A percentile compares a stretch with the other conserved stretches of the same genome.
phyloP scores from a whole-genome alignment of 257 asterid species.

The Datura wrightii region DNA sequence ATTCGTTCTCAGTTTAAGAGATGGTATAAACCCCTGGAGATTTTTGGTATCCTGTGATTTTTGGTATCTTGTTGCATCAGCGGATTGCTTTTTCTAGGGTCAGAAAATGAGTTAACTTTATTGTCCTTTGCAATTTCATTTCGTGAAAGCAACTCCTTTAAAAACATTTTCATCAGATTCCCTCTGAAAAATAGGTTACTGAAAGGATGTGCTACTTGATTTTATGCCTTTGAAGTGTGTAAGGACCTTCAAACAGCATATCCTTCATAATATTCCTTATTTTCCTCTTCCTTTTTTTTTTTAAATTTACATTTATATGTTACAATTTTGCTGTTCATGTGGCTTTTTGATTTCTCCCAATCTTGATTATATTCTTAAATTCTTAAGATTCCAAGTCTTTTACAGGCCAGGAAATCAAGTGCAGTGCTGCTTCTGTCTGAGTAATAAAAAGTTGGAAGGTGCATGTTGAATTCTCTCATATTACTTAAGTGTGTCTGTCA shows the following conservation, averaged over 20 bases:
- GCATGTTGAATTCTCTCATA: not conserved
- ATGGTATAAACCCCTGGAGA: conserved; percentile 44
- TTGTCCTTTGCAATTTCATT: conserved; percentile 25
- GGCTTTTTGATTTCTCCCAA: not conserved
- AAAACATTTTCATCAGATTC: conserved; percentile 38
- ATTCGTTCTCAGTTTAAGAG: not conserved
- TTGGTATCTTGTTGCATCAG: not conserved
- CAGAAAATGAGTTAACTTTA: conserved; percentile 30
- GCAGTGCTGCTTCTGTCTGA: no score
- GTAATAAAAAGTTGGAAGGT: not conserved
- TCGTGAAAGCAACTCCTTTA: conserved; percentile 14
- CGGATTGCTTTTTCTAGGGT: not conserved
- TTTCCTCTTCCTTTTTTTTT: not conserved
- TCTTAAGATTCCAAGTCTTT: no score
- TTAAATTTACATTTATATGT: not conserved
- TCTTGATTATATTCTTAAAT: no score
- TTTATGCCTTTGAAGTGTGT: not conserved
- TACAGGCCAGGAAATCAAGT: not conserved
- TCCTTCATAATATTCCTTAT: not conserved
- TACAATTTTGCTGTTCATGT: not conserved
- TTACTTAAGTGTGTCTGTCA: not conserved
- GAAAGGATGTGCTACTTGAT: not conserved
- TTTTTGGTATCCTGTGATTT: not conserved
- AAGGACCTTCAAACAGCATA: not conserved
- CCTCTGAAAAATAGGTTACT: conserved; percentile 4